phyloP scores from a whole-genome alignment of 1,139 yeast species.

The Groenewaldozyma sp. region DNA sequence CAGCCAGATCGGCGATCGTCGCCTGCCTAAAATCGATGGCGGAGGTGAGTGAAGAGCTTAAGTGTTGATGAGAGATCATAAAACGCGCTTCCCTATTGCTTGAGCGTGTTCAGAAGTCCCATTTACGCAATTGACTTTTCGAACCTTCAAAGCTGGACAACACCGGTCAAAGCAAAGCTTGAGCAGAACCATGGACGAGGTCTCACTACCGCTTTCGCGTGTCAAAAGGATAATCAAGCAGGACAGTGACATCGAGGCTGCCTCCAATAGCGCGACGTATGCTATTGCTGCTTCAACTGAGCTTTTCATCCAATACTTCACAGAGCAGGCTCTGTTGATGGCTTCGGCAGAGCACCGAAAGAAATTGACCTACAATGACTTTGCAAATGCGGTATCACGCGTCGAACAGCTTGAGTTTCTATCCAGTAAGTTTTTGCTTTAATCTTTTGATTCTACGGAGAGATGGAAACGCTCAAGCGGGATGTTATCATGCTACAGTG shows the following conservation, averaged over 20 bases:
- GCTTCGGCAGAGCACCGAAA: conserved; percentile 62
- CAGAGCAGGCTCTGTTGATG: conserved; percentile 67
- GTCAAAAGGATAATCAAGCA: conserved; percentile 75
- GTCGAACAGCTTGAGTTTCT: conserved; percentile 64
- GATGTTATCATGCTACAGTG: background rate
- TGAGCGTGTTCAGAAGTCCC: no score
- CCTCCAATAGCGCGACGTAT: conserved; percentile 72
- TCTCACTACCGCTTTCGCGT: conserved; percentile 53
- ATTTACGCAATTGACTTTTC: no score
- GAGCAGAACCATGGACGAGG: background rate
- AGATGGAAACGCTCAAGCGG: background rate
- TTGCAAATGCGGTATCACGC: conserved; percentile 59
- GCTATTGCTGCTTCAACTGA: conserved; percentile 86
- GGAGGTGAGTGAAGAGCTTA: no score
- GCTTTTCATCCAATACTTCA: conserved; percentile 65
- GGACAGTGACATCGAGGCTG: conserved; percentile 73
- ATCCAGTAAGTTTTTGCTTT: conserved; percentile 24
- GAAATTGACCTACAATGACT: conserved; percentile 63
- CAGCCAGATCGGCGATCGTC: no score
- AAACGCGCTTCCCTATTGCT: no score
- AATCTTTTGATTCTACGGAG: no score
- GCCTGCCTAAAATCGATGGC: no score
- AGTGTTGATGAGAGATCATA: no score
- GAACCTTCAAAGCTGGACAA: no score
- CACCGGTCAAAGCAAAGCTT: no score